Evolutionary conservation across 495 filamentous ascomycete genomes (phyloP), one percentile per base, ranked within the genome.

Genomic region (Penicillium salamii): DNA sequence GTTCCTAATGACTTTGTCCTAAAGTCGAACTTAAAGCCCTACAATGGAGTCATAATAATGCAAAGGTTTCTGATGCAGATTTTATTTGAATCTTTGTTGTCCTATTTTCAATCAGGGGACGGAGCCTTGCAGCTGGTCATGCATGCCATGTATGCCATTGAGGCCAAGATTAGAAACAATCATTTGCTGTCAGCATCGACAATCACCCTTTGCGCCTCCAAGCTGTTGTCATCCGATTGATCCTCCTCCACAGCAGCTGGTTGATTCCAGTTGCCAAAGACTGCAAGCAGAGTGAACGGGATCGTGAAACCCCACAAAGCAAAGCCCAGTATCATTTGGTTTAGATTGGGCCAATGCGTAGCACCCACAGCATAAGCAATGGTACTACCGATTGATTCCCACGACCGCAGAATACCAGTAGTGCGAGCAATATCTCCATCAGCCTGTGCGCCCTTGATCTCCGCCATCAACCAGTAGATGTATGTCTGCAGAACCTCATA

Each of bases 401-500:
- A 74, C 9, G 74, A 72, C 17, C 78, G 57, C 9, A 80, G 54
- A 23, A 79, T 67, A 0, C 75, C 73, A 0, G 77, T 77, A 0
- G 74, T 70, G 15, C 77, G 62, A 0, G 77, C 71, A 39, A 78
- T 57, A 49, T 78, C 72, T 23, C 71, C 67, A 31, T 77, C 75
- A 14, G 17, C 44, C 36, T 59, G 56, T 1, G 56, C 56, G 5
- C 56, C 56, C 20, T 59, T 59, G 40, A 59, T 55, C 31, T 53
- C 56, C 21, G 56, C 56, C 56, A 59, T 59, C 26, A 59, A 4
- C 56, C 56, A 59, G 34, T 59, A 59, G 1, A 59, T 55, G 57
- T 77, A 78, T 3, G 71, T 70, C 17, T 76, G 72, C 0, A 78
- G 57, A 8, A 78, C 54, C 70, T 74, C 78, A 55, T 79, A 79